phyloP scores from a whole-genome alignment of 805 yeast species.

The Sporopachydermia lactativora region DNA sequence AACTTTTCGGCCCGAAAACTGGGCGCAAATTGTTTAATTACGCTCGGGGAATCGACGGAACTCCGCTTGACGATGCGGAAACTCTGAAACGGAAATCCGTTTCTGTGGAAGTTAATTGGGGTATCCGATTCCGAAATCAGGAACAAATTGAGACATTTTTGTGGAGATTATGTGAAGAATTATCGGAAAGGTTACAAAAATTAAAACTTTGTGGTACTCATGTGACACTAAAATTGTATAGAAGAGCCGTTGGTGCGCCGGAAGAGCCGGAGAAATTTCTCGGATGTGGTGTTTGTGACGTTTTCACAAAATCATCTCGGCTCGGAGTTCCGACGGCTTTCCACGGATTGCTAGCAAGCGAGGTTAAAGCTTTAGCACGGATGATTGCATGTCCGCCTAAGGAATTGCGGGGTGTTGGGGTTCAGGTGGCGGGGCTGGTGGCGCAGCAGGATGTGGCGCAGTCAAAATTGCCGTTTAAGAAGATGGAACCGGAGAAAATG shows the following conservation, averaged over 20 bases:
- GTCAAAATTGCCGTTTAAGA: conserved; percentile 21
- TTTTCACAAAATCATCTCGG: conserved; percentile 39
- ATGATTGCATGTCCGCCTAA: conserved; percentile 42
- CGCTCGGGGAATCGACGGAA: conserved; percentile 54
- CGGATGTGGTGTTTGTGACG: conserved; percentile 76
- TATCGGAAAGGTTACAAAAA: conserved; percentile 36
- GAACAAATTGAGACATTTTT: conserved; percentile 55
- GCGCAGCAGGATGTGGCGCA: conserved; percentile 17
- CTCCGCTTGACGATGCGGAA: conserved; percentile 37
- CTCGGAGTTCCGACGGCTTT: conserved; percentile 51
- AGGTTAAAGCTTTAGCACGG: conserved; percentile 41
- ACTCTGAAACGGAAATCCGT: conserved; percentile 50
- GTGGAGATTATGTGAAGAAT: conserved; percentile 40
- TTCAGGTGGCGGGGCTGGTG: conserved; percentile 38
- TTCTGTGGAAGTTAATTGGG: conserved; percentile 86
- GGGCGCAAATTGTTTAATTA: conserved; percentile 49
- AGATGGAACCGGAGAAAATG: conserved; percentile 8
- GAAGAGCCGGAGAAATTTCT: conserved; percentile 61
- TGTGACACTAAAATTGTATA: conserved; percentile 53
- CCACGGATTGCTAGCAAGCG: conserved; percentile 44
- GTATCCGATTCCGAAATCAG: conserved; percentile 55
- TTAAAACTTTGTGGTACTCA: conserved; percentile 36
- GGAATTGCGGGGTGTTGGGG: conserved; percentile 69
- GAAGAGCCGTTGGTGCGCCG: conserved; percentile 54
- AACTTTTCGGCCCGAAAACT: conserved; percentile 50